Evolutionary conservation across 306 rosid species (phyloP), one percentile per base, ranked within the genome.

Genomic region (Quercus engelmannii): DNA sequence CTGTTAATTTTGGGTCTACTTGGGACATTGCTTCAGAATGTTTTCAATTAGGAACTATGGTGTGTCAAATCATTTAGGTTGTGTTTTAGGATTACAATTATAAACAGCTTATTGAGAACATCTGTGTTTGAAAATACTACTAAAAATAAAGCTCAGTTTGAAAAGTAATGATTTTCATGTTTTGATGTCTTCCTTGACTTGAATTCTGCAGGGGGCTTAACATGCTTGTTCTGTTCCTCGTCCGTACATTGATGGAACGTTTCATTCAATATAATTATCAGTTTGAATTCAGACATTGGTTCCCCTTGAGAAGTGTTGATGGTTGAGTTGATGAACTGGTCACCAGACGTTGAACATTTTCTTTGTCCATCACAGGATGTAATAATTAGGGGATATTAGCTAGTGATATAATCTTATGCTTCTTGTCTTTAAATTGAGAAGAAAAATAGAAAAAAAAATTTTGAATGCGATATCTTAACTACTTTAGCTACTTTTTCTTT

Each of bases 341-440:
- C 49, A 68, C 43, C 59, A 62, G 78, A 80, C 69, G 77, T 76
- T 76, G 67, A 43, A 65, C 80, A 69, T 55, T 62, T 68, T 76
- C 41, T 71, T 84, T 69, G 71, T 79, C 82, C 86, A 80, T 74
- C 61, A 51, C 76, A 76, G 41, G 86, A 87, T 74, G 84, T 76
- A 80, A 84, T 86, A 68, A 58, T 81, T 80, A 74, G 83, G 78
- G 79, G 83, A 81, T 78, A 80, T 83, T 79, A 78, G 80, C 49
- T 74, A 54, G 79, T 81, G 65, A 56, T 73, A 76, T 74, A 75
- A 81, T 78, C 70, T 41, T 64, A 73, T 43, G 61, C 31, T 61
- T 55, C 70, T 54, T 33, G 80, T 71, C 67, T 74, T 75, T 30
- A 63, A 55, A 49, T 70, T 76, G 80, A 80, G 80, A 58, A 72